Evolutionary conservation across 2,329 filamentous ascomycete genomes (phyloP).

Genomic region (Ophiostoma novo-ulmi): DNA sequence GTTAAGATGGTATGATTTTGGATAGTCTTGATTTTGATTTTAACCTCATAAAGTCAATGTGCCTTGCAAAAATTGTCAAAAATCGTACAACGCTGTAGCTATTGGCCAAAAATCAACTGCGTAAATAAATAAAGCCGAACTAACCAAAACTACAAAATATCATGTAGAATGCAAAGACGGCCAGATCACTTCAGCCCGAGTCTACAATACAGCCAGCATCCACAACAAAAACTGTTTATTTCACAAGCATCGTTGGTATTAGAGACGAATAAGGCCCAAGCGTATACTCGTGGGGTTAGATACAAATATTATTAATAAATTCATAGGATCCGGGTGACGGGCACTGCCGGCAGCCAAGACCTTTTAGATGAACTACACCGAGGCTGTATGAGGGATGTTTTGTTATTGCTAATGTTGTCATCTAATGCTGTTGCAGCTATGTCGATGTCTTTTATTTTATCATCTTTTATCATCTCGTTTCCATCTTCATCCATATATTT

Average conservation of each 20-base stretch:
- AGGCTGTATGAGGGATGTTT: background rate
- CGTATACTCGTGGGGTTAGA: background rate
- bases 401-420: background rate
- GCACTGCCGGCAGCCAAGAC: conserved; percentile 8
- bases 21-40: background rate
- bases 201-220: background rate
- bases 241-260: background rate
- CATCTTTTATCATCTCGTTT: background rate
- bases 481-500: background rate
- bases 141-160: too few relatives aligned
- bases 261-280: background rate
- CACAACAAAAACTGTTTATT: background rate
- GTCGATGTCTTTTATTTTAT: background rate
- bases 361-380: conserved; percentile 1
- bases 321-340: background rate
- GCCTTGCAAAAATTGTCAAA: background rate
- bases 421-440: background rate
- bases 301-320: background rate
- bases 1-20: background rate
- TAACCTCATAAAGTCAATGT: background rate
- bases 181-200: background rate
- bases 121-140: too few relatives aligned
- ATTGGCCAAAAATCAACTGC: too few relatives aligned
- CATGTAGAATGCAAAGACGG: background rate
- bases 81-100: background rate